Base-by-base conservation (phyloP, 495 filamentous ascomycete species). In the Tuber microsphaerosporum region DNA sequence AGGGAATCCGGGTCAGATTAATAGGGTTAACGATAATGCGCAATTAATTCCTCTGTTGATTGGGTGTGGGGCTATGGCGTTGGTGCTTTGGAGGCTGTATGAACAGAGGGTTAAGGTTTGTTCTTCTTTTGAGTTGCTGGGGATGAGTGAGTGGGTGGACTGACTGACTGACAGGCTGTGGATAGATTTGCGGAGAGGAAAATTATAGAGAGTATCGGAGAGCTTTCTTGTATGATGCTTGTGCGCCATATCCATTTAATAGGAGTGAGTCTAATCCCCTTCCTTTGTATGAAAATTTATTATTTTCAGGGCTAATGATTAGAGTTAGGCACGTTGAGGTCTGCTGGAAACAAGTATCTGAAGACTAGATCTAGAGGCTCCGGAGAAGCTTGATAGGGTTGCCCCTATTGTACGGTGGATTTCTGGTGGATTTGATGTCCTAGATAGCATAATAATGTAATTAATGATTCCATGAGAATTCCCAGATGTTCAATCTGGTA, bases 61-160 rank as follows among this genome's bases (percentile, higher is more conserved):
- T 31, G 56, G 56, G 12, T 65, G n/a, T 14, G 56, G 56, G 56
- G 56, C 56, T 65, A 65, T 65, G n/a, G n/a, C 56, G 0, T 65
- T 65, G 56, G 56, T 65, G 56, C 56, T 65, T 65, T 65, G n/a
- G 56, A 65, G 56, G 56, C 12, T 65, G 56, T 65, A 65, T 65
- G 56, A 31, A n/a, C 56, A 65, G 56, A 65, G 56, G 12, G 3
- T 31, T 31, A 65, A 65, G 56, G 56, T 65, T 65, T 65, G n/a
- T 31, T 65, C n/a, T 61, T 20, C 12, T 31, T 31, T 65, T 65
- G 56, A 65, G 10, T 12, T 31, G 56, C 51, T 61, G n/a, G 48
- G 48, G 22, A n/a, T n/a, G n/a, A n/a, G 22, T 39, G 4, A 4
- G 17, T 31, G 51, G 56, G 6, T n/a, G 20, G 48, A n/a, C 0